Percentiles rank a stretch among this genome's conserved stretches.
These are phyloP conservation scores for Macaranga tanarius DNA, from an alignment of 441 rosid genomes.

Conservation along the genomic window DNA sequence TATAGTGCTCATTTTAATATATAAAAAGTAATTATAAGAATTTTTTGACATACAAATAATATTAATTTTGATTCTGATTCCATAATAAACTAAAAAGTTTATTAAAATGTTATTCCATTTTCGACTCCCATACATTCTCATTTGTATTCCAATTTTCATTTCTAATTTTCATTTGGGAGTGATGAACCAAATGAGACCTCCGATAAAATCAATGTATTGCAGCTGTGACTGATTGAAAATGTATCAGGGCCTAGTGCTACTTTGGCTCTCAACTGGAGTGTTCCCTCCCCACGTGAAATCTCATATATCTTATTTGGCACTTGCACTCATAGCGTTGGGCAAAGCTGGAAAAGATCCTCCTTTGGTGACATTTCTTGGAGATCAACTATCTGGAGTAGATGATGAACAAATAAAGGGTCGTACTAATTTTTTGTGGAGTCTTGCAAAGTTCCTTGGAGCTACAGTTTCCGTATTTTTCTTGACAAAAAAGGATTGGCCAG, in stretches of 20 bases:
- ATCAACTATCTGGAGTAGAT: not conserved
- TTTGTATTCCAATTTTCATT: no score
- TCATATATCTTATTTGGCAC: not conserved
- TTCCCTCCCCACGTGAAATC: not conserved
- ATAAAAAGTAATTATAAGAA: no score
- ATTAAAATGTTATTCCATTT: no score
- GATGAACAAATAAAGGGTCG: not conserved
- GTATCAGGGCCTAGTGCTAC: constrained; percentile 4
- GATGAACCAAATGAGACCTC: not conserved
- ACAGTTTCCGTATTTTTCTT: not conserved
- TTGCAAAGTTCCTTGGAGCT: not conserved
- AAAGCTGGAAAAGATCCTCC: constrained; percentile 8
- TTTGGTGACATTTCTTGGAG: constrained; percentile 1
- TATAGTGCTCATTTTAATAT: no score
- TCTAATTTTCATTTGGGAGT: not conserved
- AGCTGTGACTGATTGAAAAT: not conserved
- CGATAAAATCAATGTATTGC: not conserved
- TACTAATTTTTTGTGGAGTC: constrained; percentile 2
- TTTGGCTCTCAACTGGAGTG: not conserved
- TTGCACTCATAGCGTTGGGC: not conserved
- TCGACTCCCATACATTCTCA: no score
- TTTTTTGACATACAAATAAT: no score
- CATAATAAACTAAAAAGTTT: no score
- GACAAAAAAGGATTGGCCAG: not conserved
- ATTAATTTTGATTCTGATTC: no score